A percentile compares a stretch with the other conserved stretches of the same genome.
phyloP scores from a whole-genome alignment of 805 yeast genomes.

The Candida ovalis region DNA sequence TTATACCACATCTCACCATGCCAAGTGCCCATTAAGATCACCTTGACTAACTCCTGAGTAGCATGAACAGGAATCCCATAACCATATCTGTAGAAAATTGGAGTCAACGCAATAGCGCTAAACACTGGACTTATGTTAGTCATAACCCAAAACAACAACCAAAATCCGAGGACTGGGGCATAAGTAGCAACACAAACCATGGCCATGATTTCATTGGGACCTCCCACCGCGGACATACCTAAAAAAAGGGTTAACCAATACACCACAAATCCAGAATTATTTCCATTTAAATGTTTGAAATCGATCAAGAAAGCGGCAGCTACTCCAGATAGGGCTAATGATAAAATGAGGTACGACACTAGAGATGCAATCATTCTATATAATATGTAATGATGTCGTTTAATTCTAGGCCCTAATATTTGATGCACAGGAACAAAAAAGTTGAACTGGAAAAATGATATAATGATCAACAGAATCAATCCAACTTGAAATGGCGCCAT shows the following conservation, averaged over 20 bases:
- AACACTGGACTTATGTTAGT: slow-evolving; percentile 57
- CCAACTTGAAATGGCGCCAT: slow-evolving; percentile 66
- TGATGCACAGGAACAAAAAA: slow-evolving; percentile 49
- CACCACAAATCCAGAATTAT: slow-evolving; percentile 55
- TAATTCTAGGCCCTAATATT: slow-evolving; percentile 23
- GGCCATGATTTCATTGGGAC: slow-evolving; percentile 57
- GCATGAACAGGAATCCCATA: slow-evolving; percentile 59
- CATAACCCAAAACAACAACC: slow-evolving; percentile 62
- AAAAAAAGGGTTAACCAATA: slow-evolving; percentile 60
- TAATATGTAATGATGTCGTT: neutral
- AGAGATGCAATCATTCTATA: slow-evolving; percentile 29
- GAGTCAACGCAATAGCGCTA: slow-evolving; percentile 50
- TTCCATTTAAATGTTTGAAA: slow-evolving; percentile 30
- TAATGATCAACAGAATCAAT: slow-evolving; percentile 55
- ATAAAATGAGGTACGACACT: slow-evolving; percentile 43
- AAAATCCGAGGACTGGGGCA: slow-evolving; percentile 60
- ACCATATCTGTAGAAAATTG: slow-evolving; percentile 54
- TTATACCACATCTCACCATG: slow-evolving; percentile 54
- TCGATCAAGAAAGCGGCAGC: slow-evolving; percentile 62
- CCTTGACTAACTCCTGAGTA: slow-evolving; percentile 49
- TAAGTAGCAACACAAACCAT: slow-evolving; percentile 41
- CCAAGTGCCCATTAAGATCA: slow-evolving; percentile 47
- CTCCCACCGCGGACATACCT: slow-evolving; percentile 65
- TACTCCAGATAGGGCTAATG: slow-evolving; percentile 51
- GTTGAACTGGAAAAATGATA: slow-evolving; percentile 59